These are phyloP conservation scores for Omphalotus guepiniiformis DNA, from an alignment of 768 basidiomycete species.

Conservation along the genomic window DNA sequence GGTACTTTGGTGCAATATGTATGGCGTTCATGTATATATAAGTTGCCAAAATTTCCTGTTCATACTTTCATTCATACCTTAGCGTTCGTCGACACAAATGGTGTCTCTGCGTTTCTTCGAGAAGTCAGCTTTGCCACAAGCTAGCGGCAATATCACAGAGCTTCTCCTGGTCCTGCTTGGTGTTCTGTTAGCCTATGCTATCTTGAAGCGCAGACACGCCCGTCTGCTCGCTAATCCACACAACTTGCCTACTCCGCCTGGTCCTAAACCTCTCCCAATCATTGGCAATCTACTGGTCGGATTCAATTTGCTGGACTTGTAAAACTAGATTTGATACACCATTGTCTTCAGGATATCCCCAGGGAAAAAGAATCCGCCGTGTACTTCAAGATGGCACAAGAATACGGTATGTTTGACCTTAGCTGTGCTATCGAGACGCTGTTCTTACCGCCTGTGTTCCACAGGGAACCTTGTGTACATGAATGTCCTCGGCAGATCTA, in stretches of 20 bases:
- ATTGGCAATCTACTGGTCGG: slow-evolving; percentile 46
- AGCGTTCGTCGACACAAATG: no score
- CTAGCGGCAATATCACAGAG: no score
- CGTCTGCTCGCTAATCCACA: slow-evolving; percentile 11
- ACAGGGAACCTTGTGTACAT: slow-evolving; percentile 54
- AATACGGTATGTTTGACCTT: slow-evolving; percentile 31
- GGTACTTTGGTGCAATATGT: no score
- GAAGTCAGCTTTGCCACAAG: no score
- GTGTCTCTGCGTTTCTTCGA: no score
- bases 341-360: slow-evolving; percentile 22
- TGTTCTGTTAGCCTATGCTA: not conserved
- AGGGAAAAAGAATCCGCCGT: slow-evolving; percentile 29
- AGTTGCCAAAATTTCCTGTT: no score
- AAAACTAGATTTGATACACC: not conserved
- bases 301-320: slow-evolving; percentile 27
- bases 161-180: not conserved
- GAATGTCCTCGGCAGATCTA: slow-evolving; percentile 43
- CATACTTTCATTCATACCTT: no score
- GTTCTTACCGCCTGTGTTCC: no score
- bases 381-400: slow-evolving; percentile 37
- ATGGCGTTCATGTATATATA: no score
- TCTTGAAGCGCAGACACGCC: not conserved
- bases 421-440: not conserved
- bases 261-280: slow-evolving; percentile 48
- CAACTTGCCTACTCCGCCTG: slow-evolving; percentile 44